phyloP scores from a whole-genome alignment of 768 basidiomycete genomes.

The Boletales sp. region DNA sequence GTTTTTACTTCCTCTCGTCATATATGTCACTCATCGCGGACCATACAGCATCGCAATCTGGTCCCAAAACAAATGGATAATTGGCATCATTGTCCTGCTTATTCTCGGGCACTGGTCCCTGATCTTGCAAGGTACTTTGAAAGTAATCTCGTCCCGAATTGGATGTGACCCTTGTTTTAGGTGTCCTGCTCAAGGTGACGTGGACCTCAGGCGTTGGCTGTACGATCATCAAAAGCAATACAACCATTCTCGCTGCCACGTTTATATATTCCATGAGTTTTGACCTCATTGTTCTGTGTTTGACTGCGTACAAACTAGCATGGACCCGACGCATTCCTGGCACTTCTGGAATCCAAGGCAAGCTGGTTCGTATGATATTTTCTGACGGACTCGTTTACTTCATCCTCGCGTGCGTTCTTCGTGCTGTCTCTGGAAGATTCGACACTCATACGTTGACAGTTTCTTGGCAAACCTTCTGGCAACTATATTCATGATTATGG shows the following conservation, averaged over 20 bases:
- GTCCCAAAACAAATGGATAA: conserved; percentile 53
- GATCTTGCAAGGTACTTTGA: conserved; percentile 53
- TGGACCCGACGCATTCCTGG: conserved; percentile 20
- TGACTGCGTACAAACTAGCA: conserved; percentile 59
- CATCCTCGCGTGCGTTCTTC: conserved; percentile 57
- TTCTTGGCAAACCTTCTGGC: conserved; percentile 41
- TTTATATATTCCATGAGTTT: conserved; percentile 79
- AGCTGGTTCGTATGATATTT: conserved; percentile 62
- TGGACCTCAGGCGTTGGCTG: conserved; percentile 53
- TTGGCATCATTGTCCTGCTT: conserved; percentile 46
- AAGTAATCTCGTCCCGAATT: background rate
- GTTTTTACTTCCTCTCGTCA: background rate
- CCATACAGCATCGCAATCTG: conserved; percentile 56
- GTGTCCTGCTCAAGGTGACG: conserved; percentile 53
- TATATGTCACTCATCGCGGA: conserved; percentile 9
- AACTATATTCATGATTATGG: conserved; percentile 59
- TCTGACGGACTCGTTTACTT: conserved; percentile 72
- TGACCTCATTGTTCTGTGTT: conserved; percentile 55
- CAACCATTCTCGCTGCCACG: conserved; percentile 59
- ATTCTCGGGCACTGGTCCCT: conserved; percentile 71
- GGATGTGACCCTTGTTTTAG: conserved; percentile 27
- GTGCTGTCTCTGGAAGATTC: conserved; percentile 22
- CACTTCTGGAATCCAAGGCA: conserved; percentile 32
- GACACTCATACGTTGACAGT: conserved; percentile 18
- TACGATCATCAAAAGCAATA: conserved; percentile 56